phyloP scores from a whole-genome alignment of 2,329 filamentous ascomycete genomes.

The Byssochlamys sp. region DNA sequence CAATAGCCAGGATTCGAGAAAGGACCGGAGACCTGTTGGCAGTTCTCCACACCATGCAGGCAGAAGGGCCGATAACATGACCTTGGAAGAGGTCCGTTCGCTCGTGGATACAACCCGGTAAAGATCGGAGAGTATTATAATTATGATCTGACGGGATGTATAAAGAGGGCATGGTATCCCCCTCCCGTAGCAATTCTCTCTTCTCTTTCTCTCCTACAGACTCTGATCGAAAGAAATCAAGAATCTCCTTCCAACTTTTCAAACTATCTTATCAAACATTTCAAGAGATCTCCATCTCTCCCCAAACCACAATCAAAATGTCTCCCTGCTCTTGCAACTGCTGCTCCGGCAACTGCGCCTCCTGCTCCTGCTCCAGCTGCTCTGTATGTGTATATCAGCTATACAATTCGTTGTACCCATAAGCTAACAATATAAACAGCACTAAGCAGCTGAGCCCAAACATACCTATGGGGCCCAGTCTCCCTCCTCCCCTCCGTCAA shows the following conservation, averaged over 20 bases:
- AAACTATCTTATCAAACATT: background rate
- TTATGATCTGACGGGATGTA: background rate
- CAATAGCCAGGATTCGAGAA: background rate
- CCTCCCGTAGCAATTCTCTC: background rate
- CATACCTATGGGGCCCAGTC: background rate
- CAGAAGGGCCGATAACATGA: background rate
- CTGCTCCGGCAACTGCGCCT: slow-evolving; percentile 32
- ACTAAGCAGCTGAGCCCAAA: background rate
- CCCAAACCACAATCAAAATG: slow-evolving; percentile 23
- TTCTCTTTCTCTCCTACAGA: background rate
- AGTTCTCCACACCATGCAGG: background rate
- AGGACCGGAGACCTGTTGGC: background rate
- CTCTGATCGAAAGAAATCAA: background rate
- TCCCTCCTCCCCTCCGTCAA: background rate
- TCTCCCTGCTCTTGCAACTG: slow-evolving; percentile 33
- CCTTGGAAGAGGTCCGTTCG: background rate
- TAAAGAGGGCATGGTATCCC: background rate
- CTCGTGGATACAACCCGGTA: background rate
- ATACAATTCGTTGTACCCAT: background rate
- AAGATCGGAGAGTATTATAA: background rate
- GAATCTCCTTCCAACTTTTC: background rate
- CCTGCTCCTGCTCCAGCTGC: slow-evolving; percentile 32
- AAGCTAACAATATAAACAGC: background rate
- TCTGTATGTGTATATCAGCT: slow-evolving; percentile 20
- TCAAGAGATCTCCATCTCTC: slow-evolving; percentile 4